Conservation (phyloP, 371 early-diverging fungal genomes). For the Mortierella sp. region DNA sequence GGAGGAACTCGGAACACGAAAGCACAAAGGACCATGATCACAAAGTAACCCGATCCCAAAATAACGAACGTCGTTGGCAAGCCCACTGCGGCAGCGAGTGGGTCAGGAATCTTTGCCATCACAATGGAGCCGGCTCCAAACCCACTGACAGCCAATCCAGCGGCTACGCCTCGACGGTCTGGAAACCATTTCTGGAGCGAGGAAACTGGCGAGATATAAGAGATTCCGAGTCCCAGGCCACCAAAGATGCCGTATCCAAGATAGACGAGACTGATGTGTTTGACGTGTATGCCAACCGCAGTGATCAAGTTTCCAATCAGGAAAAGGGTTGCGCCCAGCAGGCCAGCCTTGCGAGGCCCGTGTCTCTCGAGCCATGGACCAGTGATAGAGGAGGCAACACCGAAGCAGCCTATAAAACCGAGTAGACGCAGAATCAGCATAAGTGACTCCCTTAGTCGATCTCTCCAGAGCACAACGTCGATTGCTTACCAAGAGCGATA, state of each 20-base stretch:
- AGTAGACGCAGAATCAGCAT: no score
- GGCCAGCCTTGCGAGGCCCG: conserved; percentile 66
- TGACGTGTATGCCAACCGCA: conserved; percentile 60
- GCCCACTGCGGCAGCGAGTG: conserved; percentile 61
- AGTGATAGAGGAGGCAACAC: conserved; percentile 68
- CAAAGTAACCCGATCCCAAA: conserved; percentile 60
- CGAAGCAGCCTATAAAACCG: conserved; percentile 72
- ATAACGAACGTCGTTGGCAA: conserved; percentile 69
- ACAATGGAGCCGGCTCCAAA: conserved; percentile 77
- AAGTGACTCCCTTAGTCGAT: no score
- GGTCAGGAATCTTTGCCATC: conserved; percentile 67
- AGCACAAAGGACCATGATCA: conserved; percentile 59
- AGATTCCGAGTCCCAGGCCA: conserved; percentile 62
- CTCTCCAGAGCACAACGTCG: no score
- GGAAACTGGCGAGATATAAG: conserved; percentile 67
- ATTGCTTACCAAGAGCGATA: conserved; percentile 60
- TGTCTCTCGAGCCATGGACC: conserved; percentile 75
- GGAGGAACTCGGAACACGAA: conserved; percentile 71
- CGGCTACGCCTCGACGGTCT: conserved; percentile 65
- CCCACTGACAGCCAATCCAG: conserved; percentile 72
- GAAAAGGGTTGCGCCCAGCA: conserved; percentile 64
- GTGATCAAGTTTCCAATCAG: conserved; percentile 67
- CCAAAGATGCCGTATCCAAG: conserved; percentile 66
- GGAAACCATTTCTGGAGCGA: conserved; percentile 70
- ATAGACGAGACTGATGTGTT: conserved; percentile 60